Evolutionary conservation across 768 basidiomycete genomes (phyloP).

Genomic region (Boletus rubescentipes): DNA sequence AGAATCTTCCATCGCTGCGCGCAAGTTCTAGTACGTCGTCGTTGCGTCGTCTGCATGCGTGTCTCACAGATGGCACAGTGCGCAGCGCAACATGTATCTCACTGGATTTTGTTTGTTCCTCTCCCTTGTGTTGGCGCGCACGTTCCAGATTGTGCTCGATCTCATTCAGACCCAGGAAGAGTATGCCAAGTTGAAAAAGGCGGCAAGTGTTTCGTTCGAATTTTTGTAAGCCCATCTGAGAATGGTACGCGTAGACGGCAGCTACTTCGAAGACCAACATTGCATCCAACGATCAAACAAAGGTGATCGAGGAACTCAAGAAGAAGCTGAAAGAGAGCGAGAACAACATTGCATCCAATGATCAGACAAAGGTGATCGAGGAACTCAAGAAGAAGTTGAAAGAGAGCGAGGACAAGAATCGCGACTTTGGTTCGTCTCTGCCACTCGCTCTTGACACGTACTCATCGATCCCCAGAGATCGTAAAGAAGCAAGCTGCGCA

Average conservation of each 20-base stretch:
- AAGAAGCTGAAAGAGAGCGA: no score
- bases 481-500: slow-evolving; percentile 81
- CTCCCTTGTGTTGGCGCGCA: slow-evolving; percentile 89
- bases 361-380: slow-evolving; percentile 46
- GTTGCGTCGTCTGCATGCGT: no score
- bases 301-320: slow-evolving; percentile 66
- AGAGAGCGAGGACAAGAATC: slow-evolving; percentile 52
- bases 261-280: slow-evolving; percentile 31
- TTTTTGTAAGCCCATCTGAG: neutral
- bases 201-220: slow-evolving; percentile 25
- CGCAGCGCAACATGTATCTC: slow-evolving; percentile 89
- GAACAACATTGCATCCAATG: slow-evolving; percentile 19
- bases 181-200: slow-evolving; percentile 77
- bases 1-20: slow-evolving; percentile 87
- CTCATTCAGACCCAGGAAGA: slow-evolving; percentile 89
- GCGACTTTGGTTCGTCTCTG: slow-evolving; percentile 58
- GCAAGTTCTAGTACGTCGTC: slow-evolving; percentile 83
- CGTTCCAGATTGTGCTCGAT: slow-evolving; percentile 90
- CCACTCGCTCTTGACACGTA: neutral
- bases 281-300: slow-evolving; percentile 23
- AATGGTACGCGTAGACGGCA: slow-evolving; percentile 31
- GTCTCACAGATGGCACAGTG: slow-evolving; percentile 38
- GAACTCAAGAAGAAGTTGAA: slow-evolving; percentile 69
- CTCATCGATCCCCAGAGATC: slow-evolving; percentile 48
- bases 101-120: slow-evolving; percentile 95